These are phyloP conservation scores for Podospora fimiseda DNA, from an alignment of 495 filamentous ascomycete genomes.

Conservation along the genomic window DNA sequence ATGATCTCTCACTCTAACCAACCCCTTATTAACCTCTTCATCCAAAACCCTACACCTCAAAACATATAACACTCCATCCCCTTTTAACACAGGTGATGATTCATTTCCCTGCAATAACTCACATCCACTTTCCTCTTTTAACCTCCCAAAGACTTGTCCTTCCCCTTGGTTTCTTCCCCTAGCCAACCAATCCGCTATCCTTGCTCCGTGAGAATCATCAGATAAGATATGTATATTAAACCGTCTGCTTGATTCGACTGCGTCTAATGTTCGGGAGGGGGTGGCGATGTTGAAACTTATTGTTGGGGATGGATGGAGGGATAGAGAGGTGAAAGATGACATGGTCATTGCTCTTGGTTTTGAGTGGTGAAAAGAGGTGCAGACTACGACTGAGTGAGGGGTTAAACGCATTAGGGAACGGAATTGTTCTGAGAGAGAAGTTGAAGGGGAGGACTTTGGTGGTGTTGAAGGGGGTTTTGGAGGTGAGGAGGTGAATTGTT, in stretches of 20 bases:
- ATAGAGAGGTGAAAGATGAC: slow-evolving; percentile 75
- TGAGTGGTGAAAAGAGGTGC: slow-evolving; percentile 42
- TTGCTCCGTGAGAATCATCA: slow-evolving; percentile 34
- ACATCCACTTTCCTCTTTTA: slow-evolving; percentile 22
- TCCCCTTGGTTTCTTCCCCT: slow-evolving; percentile 26
- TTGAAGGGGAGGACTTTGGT: slow-evolving; percentile 5
- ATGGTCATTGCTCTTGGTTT: slow-evolving; percentile 62
- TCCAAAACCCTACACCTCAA: slow-evolving; percentile 35
- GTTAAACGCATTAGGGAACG: slow-evolving; percentile 63
- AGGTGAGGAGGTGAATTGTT: slow-evolving; percentile 6
- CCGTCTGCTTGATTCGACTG: slow-evolving; percentile 39
- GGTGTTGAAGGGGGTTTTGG: slow-evolving; percentile 8
- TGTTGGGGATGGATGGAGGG: slow-evolving; percentile 57
- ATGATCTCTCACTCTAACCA: slow-evolving; percentile 47
- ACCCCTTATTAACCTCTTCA: slow-evolving; percentile 24
- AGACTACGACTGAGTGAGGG: slow-evolving; percentile 67
- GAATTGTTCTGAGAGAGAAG: slow-evolving; percentile 35
- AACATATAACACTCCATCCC: slow-evolving; percentile 36
- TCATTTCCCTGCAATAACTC: slow-evolving; percentile 7
- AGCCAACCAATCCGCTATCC: slow-evolving; percentile 39
- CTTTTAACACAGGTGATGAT: slow-evolving; percentile 25
- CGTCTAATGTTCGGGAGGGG: slow-evolving; percentile 65
- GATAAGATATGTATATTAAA: slow-evolving; percentile 48
- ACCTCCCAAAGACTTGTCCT: slow-evolving; percentile 21
- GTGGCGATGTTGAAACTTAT: slow-evolving; percentile 73